Evolutionary conservation across 2,329 filamentous ascomycete species (phyloP), one percentile per base, ranked within the genome.

Genomic region (Exophiala lecanii-corni): DNA sequence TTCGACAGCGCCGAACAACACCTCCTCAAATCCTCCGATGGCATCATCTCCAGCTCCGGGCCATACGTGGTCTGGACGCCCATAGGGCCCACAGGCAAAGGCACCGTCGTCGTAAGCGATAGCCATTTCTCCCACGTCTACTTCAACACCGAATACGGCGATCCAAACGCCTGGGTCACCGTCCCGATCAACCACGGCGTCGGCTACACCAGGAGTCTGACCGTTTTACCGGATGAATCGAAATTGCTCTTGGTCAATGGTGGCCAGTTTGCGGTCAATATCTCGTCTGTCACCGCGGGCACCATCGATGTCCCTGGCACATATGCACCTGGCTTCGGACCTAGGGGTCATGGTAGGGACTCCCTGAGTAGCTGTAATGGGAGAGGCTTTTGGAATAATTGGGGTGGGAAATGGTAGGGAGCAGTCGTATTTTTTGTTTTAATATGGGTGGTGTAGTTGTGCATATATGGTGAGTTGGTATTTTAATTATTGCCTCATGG

Each of bases 1-100:
- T 69, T 72, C 51, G 53, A 59, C 43, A 41, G 55, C n/a, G 60
- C 58, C 9, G 55, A 58, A 3, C 57, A 57, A 2, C 60, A 69
- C 20, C 55, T 63, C 3, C 57, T 62, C 4, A 39, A 45, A 7
- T 30, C 47, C n/a, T 39, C 36, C 2, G 49, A 47, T 31, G 35
- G 41, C 9, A 21, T 39, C 6, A 39, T 38, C 36, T 26, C 38
- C 4, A 39, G 23, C 7, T 30, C 38, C 3, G 39, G 28, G 21
- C 28, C 26, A 3, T 44, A 51, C 21, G 38, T 42, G 5, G 39
- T 49, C 15, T 51, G 45, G 42, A 49, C 46, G 3, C 38, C 45
- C 5, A 23, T 30, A 5, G 45, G 40, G 17, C 36, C 36, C 9
- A 25, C 36, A 4, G 47, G 47, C 20, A 39, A 41, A 0, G 41